Percentiles rank a stretch among this genome's conserved stretches.
Evolutionary conservation across 371 early-diverging fungal species (phyloP).

Genomic region (Massospora cicadina): DNA sequence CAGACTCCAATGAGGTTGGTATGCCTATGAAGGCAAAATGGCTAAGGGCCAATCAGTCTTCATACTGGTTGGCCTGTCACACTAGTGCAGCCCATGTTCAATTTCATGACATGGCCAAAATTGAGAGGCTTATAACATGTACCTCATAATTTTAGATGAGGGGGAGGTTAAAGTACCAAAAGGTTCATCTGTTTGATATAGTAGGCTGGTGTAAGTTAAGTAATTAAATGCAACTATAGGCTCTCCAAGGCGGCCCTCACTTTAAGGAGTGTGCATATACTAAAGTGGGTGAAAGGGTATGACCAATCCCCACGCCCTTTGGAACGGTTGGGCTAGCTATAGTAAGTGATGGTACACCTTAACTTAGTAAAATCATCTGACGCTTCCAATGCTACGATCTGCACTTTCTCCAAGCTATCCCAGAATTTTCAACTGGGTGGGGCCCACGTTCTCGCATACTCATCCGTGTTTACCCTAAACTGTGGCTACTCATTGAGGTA

Average conservation of each 20-base stretch:
- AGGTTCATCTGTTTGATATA: conserved; percentile 67
- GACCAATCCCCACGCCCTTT: conserved; percentile 40
- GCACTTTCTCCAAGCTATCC: conserved; percentile 57
- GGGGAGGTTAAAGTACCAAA: conserved; percentile 51
- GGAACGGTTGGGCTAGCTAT: conserved; percentile 49
- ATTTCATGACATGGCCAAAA: not conserved
- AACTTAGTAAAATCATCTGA: not conserved
- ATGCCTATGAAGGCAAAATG: too few species aligned
- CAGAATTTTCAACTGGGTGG: conserved; percentile 33
- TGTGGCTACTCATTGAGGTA: conserved; percentile 74
- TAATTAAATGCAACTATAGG: conserved; percentile 11
- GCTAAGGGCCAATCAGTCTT: too few species aligned
- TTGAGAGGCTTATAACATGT: conserved; percentile 39
- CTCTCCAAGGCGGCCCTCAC: conserved; percentile 34
- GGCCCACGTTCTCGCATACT: conserved; percentile 56
- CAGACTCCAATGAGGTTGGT: too few species aligned
- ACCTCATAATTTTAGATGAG: conserved; percentile 36
- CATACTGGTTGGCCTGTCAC: too few species aligned
- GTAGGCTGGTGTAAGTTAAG: conserved; percentile 10
- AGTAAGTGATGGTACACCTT: conserved; percentile 5
- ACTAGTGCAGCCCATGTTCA: too few species aligned
- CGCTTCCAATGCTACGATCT: conserved; percentile 50
- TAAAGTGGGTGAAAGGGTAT: conserved; percentile 27
- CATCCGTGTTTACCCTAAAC: conserved; percentile 76
- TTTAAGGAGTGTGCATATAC: conserved; percentile 45